These are phyloP conservation scores for Lindgomyces ingoldianus DNA, from an alignment of 495 filamentous ascomycete species.

Conservation along the genomic window DNA sequence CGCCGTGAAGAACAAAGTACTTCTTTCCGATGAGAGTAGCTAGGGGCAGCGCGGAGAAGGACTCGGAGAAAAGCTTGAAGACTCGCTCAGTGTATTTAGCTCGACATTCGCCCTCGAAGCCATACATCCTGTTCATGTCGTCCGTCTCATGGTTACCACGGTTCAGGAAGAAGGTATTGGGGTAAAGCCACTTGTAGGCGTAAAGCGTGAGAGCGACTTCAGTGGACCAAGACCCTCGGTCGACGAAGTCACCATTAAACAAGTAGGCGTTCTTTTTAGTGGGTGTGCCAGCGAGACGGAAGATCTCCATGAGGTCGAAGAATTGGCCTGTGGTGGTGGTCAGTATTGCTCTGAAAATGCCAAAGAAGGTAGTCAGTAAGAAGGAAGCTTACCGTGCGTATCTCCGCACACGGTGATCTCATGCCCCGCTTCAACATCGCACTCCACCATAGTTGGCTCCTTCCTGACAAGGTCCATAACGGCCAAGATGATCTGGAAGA, in stretches of 20 bases:
- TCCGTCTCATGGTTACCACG: constrained; percentile 99
- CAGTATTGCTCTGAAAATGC: no score
- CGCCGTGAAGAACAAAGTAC: constrained; percentile 91
- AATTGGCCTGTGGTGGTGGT: constrained; percentile 78
- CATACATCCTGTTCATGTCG: constrained; percentile 99
- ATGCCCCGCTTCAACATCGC: constrained; percentile 72
- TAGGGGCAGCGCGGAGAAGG: constrained; percentile 90
- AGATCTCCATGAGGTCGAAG: constrained; percentile 95
- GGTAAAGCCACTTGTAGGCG: constrained; percentile 93
- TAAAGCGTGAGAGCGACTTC: constrained; percentile 94
- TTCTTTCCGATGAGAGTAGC: constrained; percentile 91
- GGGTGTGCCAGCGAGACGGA: constrained; percentile 85
- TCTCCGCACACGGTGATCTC: constrained; percentile 94
- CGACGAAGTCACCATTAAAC: constrained; percentile 99
- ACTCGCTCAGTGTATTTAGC: constrained; percentile 95
- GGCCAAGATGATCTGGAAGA: constrained; percentile 89
- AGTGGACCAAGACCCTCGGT: constrained; percentile 95
- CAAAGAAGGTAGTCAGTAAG: no score
- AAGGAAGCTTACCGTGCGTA: constrained; percentile 80
- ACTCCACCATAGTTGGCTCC: constrained; percentile 96
- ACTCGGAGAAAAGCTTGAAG: constrained; percentile 98
- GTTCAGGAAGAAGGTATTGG: constrained; percentile 89
- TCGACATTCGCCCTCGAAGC: constrained; percentile 97
- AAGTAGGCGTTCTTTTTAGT: constrained; percentile 85
- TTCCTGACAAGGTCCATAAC: constrained; percentile 86